A percentile compares a stretch with the other conserved stretches of the same genome.
phyloP scores from a whole-genome alignment of 1,139 yeast genomes.

The Candida glucosophila region DNA sequence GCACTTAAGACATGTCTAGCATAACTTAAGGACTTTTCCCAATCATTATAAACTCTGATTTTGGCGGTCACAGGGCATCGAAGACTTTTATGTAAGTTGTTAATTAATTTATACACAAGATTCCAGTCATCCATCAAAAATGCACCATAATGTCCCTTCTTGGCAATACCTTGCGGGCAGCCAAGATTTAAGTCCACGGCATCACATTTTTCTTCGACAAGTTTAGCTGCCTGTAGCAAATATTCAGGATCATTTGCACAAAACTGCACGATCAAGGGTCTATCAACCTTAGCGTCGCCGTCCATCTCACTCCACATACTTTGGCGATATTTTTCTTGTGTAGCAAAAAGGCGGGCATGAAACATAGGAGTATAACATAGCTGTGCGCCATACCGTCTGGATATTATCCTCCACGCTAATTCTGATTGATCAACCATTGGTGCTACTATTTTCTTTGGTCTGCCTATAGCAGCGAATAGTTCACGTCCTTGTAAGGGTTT shows the following conservation, averaged over 20 bases:
- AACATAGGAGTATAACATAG: constrained; percentile 95
- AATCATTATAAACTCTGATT: constrained; percentile 81
- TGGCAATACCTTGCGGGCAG: constrained; percentile 97
- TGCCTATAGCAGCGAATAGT: constrained; percentile 59
- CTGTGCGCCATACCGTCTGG: constrained; percentile 86
- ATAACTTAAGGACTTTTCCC: constrained; percentile 75
- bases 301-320: constrained; percentile 73
- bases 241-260: constrained; percentile 94
- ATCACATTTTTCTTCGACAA: constrained; percentile 80
- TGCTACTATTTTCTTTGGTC: constrained; percentile 82
- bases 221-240: constrained; percentile 68
- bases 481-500: too few species aligned
- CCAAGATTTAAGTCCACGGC: constrained; percentile 95
- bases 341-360: constrained; percentile 86
- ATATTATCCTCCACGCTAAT: constrained; percentile 87
- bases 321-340: constrained; percentile 68
- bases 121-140: constrained; percentile 98
- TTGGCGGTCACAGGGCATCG: constrained; percentile 92
- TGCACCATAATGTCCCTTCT: constrained; percentile 90
- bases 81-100: constrained; percentile 62
- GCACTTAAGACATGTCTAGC: constrained; percentile 89
- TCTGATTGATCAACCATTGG: constrained; percentile 99
- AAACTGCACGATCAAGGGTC: constrained; percentile 88
- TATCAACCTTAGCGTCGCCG: constrained; percentile 57
- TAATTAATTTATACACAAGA: constrained; percentile 62